These are phyloP conservation scores for Papiliotrema laurentii DNA, from an alignment of 1,284 basidiomycete genomes.

Conservation along the genomic window DNA sequence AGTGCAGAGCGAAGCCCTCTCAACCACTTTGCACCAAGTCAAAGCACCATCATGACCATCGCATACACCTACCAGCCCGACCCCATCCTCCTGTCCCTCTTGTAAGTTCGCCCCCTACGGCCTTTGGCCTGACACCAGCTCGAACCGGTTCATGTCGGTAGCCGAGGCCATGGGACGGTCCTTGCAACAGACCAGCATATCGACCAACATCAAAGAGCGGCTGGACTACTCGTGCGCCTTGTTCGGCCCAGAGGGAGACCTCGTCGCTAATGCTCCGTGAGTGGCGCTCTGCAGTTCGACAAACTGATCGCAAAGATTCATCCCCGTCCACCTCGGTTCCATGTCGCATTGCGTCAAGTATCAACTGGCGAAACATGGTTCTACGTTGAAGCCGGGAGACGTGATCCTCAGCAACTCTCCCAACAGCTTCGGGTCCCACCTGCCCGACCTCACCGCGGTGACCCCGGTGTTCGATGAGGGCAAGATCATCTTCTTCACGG, in stretches of 20 bases:
- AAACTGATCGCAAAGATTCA: no score
- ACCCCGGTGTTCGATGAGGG: slow-evolving; percentile 38
- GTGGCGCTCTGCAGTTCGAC: no score
- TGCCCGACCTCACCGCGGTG: slow-evolving; percentile 47
- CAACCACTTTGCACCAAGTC: no score
- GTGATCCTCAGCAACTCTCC: slow-evolving; percentile 51
- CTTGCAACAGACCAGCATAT: slow-evolving; percentile 51
- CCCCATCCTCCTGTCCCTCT: no score
- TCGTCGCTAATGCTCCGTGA: slow-evolving; percentile 54
- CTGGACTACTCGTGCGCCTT: slow-evolving; percentile 51
- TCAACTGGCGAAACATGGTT: slow-evolving; percentile 42
- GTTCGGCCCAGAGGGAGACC: slow-evolving; percentile 48
- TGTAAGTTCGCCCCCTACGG: no score
- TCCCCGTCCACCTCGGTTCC: slow-evolving; percentile 52
- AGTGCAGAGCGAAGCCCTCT: no score
- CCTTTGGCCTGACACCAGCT: no score
- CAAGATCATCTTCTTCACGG: slow-evolving; percentile 46
- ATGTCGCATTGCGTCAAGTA: slow-evolving; percentile 39
- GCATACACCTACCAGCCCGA: no score
- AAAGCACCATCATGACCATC: no score
- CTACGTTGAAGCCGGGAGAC: slow-evolving; percentile 44
- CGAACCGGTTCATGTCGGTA: slow-evolving; percentile 50
- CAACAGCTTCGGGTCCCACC: slow-evolving; percentile 21
- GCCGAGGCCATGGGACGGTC: slow-evolving; percentile 53
- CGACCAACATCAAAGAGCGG: slow-evolving; percentile 37